Evolutionary conservation across 257 asterid species (phyloP).

Genomic region (Salvia hispanica): DNA sequence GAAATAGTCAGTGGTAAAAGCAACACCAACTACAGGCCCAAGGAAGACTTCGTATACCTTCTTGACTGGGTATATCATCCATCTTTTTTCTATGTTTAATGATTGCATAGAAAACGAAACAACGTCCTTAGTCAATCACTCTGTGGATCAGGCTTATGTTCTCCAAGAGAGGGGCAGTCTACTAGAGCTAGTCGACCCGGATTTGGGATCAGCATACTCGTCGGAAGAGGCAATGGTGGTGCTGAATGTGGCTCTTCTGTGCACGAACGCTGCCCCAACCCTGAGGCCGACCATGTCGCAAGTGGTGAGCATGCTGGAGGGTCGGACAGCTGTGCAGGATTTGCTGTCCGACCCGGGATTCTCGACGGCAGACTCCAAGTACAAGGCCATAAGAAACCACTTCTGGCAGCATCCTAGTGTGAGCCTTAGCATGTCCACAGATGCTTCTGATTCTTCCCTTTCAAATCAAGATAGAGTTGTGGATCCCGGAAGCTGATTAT

Average conservation of each 20-base stretch:
- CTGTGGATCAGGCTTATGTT: slow-evolving; percentile 67
- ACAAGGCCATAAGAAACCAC: slow-evolving; percentile 70
- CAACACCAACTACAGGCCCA: slow-evolving; percentile 81
- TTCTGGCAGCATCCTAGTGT: slow-evolving; percentile 77
- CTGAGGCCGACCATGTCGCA: slow-evolving; percentile 86
- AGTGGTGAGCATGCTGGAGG: slow-evolving; percentile 95
- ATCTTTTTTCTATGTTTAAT: neutral
- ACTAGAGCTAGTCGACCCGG: slow-evolving; percentile 77
- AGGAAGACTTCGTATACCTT: slow-evolving; percentile 74
- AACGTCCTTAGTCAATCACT: neutral
- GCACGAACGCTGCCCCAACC: slow-evolving; percentile 85
- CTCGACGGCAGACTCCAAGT: slow-evolving; percentile 54
- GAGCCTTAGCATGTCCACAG: slow-evolving; percentile 57
- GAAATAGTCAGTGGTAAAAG: slow-evolving; percentile 90
- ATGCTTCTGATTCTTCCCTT: slow-evolving; percentile 53
- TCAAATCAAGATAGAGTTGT: slow-evolving; percentile 42
- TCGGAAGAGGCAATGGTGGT: slow-evolving; percentile 67
- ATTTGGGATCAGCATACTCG: slow-evolving; percentile 60
- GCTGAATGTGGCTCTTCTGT: slow-evolving; percentile 74
- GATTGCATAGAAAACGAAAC: too few species aligned
- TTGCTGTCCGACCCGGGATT: slow-evolving; percentile 77
- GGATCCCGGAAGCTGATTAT: slow-evolving; percentile 31
- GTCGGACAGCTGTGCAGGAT: slow-evolving; percentile 73
- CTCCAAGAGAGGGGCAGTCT: slow-evolving; percentile 74
- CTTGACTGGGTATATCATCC: slow-evolving; percentile 75